These are phyloP conservation scores for Russula sp. DNA, from an alignment of 768 basidiomycete genomes.

Conservation along the genomic window DNA sequence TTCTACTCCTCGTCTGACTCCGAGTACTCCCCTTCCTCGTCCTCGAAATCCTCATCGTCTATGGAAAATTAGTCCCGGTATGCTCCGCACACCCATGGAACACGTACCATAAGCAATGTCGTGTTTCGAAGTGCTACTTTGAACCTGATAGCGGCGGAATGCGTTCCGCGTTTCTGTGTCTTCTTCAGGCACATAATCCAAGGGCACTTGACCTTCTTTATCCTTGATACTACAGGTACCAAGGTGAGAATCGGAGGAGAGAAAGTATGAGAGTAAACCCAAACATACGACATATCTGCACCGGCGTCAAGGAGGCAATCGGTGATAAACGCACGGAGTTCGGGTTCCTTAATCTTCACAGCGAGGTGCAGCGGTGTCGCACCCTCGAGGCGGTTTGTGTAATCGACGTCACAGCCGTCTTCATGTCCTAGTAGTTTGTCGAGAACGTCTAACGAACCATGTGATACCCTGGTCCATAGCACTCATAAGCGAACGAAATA, in stretches of 20 bases:
- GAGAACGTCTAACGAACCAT: slow-evolving; percentile 60
- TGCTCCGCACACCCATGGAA: neutral
- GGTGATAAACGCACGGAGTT: slow-evolving; percentile 53
- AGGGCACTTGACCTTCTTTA: slow-evolving; percentile 56
- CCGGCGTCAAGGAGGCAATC: slow-evolving; percentile 75
- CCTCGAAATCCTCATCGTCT: slow-evolving; percentile 37
- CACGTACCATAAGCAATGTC: slow-evolving; percentile 64
- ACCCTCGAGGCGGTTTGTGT: slow-evolving; percentile 61
- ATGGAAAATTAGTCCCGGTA: neutral
- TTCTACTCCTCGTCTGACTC: slow-evolving; percentile 35
- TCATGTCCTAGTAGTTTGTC: slow-evolving; percentile 73
- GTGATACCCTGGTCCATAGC: slow-evolving; percentile 42
- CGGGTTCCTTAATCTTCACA: slow-evolving; percentile 51
- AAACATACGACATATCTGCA: slow-evolving; percentile 57
- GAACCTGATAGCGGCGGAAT: slow-evolving; percentile 54
- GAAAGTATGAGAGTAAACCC: slow-evolving; percentile 29
- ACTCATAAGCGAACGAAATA: slow-evolving; percentile 6
- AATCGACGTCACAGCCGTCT: slow-evolving; percentile 80
- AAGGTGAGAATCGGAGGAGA: neutral
- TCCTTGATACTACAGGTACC: slow-evolving; percentile 59
- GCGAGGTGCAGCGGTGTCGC: slow-evolving; percentile 82
- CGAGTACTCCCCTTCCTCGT: slow-evolving; percentile 19
- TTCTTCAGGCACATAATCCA: slow-evolving; percentile 53
- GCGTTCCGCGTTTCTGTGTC: slow-evolving; percentile 51
- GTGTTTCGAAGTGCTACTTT: slow-evolving; percentile 48